These are phyloP conservation scores for Botryosphaeria agaves DNA, from an alignment of 2,329 filamentous ascomycete species.

Conservation along the genomic window DNA sequence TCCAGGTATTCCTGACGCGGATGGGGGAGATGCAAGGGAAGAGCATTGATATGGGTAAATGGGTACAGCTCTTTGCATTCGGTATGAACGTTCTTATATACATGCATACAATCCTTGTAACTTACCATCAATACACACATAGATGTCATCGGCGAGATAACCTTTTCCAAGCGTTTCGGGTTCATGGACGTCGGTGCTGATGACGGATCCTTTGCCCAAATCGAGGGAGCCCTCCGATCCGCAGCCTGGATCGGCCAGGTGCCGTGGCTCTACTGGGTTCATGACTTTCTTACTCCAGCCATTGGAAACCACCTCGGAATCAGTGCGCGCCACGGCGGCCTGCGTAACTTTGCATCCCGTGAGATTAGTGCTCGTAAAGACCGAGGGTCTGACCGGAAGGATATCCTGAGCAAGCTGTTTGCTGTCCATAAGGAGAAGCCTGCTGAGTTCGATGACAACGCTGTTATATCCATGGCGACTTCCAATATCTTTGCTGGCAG, in stretches of 20 bases:
- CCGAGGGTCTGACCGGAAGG: slow-evolving; percentile 14
- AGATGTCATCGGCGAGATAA: slow-evolving; percentile 25
- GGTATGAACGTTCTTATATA: slow-evolving; percentile 11
- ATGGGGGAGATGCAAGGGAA: slow-evolving; percentile 11
- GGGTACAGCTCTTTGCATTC: slow-evolving; percentile 24
- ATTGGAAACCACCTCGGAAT: slow-evolving; percentile 19
- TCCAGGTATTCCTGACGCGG: slow-evolving; percentile 16
- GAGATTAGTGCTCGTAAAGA: slow-evolving; percentile 14
- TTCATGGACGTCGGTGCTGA: slow-evolving; percentile 18
- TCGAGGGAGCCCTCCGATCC: slow-evolving; percentile 15
- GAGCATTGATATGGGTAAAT: slow-evolving; percentile 17
- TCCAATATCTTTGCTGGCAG: slow-evolving; percentile 23
- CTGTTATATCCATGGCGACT: slow-evolving; percentile 19
- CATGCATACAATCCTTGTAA: slow-evolving; percentile 23
- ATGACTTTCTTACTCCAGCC: slow-evolving; percentile 17
- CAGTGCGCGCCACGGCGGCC: slow-evolving; percentile 14
- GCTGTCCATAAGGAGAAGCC: slow-evolving; percentile 18
- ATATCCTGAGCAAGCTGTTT: slow-evolving; percentile 21
- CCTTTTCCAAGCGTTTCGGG: slow-evolving; percentile 19
- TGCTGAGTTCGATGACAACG: slow-evolving; percentile 16
- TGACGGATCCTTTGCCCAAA: slow-evolving; percentile 16
- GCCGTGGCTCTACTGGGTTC: slow-evolving; percentile 15
- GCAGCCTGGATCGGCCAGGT: slow-evolving; percentile 21
- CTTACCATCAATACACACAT: slow-evolving; percentile 13
- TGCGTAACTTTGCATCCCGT: slow-evolving; percentile 14